These are phyloP conservation scores for Gymnopilus dilepis DNA, from an alignment of 768 basidiomycete species.

Conservation along the genomic window DNA sequence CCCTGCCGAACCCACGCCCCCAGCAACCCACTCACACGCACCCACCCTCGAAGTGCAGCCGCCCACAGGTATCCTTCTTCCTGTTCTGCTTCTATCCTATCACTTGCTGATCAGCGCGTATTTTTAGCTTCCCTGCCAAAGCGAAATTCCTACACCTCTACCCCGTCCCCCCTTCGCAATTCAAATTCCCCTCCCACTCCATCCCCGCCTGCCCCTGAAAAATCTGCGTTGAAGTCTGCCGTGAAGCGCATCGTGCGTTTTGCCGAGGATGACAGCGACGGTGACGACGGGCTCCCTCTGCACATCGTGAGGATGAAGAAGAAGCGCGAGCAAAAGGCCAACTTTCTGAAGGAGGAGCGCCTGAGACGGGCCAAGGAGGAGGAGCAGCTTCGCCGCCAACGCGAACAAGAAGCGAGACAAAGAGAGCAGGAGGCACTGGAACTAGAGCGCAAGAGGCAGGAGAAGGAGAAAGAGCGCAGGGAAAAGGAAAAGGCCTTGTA, in stretches of 20 bases:
- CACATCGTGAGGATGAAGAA: conserved; percentile 75
- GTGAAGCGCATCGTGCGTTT: conserved; percentile 68
- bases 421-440: conserved; percentile 51
- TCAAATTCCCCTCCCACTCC: conserved; percentile 34
- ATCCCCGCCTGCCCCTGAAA: neutral
- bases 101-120: conserved; percentile 14
- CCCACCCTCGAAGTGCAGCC: conserved; percentile 17
- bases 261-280: conserved; percentile 66
- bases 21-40: conserved; percentile 25
- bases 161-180: conserved; percentile 56
- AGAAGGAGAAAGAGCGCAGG: conserved; percentile 56
- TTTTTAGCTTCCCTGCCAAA: conserved; percentile 29
- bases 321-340: conserved; percentile 74
- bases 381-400: conserved; percentile 53
- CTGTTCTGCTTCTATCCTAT: conserved; percentile 11
- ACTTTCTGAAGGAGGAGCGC: conserved; percentile 65
- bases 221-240: conserved; percentile 10
- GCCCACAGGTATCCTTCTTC: conserved; percentile 27
- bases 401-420: conserved; percentile 48
- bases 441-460: conserved; percentile 58
- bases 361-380: conserved; percentile 55
- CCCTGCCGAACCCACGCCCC: conserved; percentile 21
- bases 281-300: conserved; percentile 72
- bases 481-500: conserved; percentile 58
- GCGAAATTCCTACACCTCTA: conserved; percentile 43